Evolutionary conservation across 2,329 filamentous ascomycete genomes (phyloP).

Genomic region (Amesomyces nigricolor): DNA sequence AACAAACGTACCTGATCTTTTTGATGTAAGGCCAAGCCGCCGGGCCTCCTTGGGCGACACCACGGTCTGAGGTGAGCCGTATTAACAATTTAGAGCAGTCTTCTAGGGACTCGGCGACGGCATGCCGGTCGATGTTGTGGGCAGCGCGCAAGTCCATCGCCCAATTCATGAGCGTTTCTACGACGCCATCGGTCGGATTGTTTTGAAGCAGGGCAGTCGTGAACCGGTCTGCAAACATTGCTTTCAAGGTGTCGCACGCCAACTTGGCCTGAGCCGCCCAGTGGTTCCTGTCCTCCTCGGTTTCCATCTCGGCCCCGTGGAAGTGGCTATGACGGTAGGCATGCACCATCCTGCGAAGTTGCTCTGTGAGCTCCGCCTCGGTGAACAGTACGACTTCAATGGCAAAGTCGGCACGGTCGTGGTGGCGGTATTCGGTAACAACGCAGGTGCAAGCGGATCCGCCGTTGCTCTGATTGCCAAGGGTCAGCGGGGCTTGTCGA

Average conservation of each 20-base stretch:
- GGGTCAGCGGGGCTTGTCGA: not conserved
- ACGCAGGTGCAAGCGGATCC: slow-evolving; percentile 44
- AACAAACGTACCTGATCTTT: slow-evolving; percentile 36
- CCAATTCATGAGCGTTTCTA: slow-evolving; percentile 27
- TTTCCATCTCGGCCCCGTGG: slow-evolving; percentile 17
- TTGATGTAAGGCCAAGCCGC: slow-evolving; percentile 41
- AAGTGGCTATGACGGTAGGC: slow-evolving; percentile 35
- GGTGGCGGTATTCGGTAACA: slow-evolving; percentile 42
- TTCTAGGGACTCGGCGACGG: slow-evolving; percentile 9
- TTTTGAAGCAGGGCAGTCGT: slow-evolving; percentile 1
- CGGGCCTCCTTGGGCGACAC: slow-evolving; percentile 13
- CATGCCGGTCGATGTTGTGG: not conserved
- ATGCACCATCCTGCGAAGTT: slow-evolving; percentile 34
- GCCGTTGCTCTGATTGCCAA: slow-evolving; percentile 35
- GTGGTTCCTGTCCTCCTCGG: slow-evolving; percentile 23
- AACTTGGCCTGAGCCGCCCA: slow-evolving; percentile 30
- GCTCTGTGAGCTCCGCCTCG: slow-evolving; percentile 29
- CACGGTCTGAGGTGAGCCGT: slow-evolving; percentile 35
- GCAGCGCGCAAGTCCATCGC: slow-evolving; percentile 16
- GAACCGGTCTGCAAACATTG: slow-evolving; percentile 33
- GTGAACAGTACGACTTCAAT: slow-evolving; percentile 34
- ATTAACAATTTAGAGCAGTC: slow-evolving; percentile 34
- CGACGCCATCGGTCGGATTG: slow-evolving; percentile 11
- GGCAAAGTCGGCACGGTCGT: slow-evolving; percentile 29
- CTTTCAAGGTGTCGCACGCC: slow-evolving; percentile 34